Evolutionary conservation across 306 rosid genomes (phyloP).

Genomic region (Quercus berberidifolia): DNA sequence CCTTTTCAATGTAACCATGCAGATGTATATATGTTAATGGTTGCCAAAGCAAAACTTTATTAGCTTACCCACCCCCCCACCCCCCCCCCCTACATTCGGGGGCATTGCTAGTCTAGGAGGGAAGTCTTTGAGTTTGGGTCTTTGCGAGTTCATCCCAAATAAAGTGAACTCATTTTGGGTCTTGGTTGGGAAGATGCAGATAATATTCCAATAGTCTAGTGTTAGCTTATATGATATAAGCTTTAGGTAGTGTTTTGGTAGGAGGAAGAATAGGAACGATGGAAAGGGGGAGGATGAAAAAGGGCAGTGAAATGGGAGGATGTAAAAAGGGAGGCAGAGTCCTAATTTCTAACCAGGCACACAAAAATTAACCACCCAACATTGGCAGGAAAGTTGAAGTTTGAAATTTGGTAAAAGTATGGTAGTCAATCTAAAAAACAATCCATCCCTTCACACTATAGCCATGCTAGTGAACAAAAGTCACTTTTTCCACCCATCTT

Average conservation of each 20-base stretch:
- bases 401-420: too few species aligned
- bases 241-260: not conserved
- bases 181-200: not conserved
- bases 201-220: not conserved
- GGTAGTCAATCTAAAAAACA: not conserved
- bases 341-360: too few species aligned
- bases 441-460: not conserved
- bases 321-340: too few species aligned
- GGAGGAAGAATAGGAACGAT: too few species aligned
- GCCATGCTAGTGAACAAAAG: not conserved
- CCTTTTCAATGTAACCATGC: too few species aligned
- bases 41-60: too few species aligned
- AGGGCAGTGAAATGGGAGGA: too few species aligned
- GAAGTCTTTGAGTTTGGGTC: not conserved
- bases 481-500: not conserved
- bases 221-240: not conserved
- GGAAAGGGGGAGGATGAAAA: too few species aligned
- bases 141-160: not conserved
- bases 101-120: not conserved
- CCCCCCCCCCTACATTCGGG: rapidly evolving
- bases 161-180: not conserved
- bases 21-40: too few species aligned
- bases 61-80: too few species aligned
- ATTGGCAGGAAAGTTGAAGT: too few species aligned
- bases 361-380: too few species aligned